Evolutionary conservation across 805 yeast genomes (phyloP), one percentile per base, ranked within the genome.

Genomic region (Clavispora asparagi): DNA sequence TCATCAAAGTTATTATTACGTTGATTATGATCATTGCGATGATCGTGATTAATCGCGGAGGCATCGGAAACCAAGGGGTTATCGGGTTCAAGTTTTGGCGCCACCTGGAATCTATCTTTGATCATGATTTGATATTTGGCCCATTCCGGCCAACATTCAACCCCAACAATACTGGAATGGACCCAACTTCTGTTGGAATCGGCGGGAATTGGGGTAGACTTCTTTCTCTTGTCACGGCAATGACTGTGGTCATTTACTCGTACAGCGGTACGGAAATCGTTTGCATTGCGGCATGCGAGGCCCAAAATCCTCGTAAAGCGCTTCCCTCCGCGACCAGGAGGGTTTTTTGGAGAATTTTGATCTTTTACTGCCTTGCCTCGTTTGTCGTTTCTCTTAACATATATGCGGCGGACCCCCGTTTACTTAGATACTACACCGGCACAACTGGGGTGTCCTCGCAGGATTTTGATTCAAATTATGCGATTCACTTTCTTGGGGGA

Each of bases 191-290:
- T 9, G 62, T 64, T 14, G 92, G 92, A 0, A 80, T 82, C 29
- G 78, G 77, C 6, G 88, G 91, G 2, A 61, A 71, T 27, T 58
- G 62, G 41, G 94, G 92, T 0, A 61, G 86, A 38, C 73, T 86
- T 43, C 64, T 83, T 40, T 79, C 86, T 7, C 62, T 85, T 8
- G 46, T 83, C 31, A 76, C 81, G 1, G 87, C 89, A 1, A 66
- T 82, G 8, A 64, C 81, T 40, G 79, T 82, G 17, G 82, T 90
- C 0, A 73, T 88, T 0, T 87, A 83, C 62, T 85, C 95, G 0
- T 87, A 83, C 57, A 80, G 85, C 41, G 95, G 95, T 0, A 85
- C 90, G 1, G 95, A 87, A 54, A 81, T 84, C 61, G 91, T 88
- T 11, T 81, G 87, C 52, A 79, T 87, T 45, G 92, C 94, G 2